A percentile compares a stretch with the other conserved stretches of the same genome.
These are phyloP conservation scores for Schizophyllum amplum DNA, from an alignment of 1,284 basidiomycete genomes.

Conservation along the genomic window DNA sequence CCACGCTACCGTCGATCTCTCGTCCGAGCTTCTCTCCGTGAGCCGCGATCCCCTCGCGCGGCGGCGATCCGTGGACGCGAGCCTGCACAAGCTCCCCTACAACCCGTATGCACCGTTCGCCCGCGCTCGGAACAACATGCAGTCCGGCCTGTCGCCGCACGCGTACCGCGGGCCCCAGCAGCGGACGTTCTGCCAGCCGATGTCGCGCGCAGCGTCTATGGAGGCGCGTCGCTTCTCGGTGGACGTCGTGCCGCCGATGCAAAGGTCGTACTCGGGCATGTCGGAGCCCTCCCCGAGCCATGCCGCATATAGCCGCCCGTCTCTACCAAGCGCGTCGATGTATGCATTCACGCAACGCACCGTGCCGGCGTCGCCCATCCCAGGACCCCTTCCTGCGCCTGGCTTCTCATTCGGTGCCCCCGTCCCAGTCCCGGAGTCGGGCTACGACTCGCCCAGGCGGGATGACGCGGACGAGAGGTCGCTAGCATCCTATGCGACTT, in stretches of 20 bases:
- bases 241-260: slow-evolving; percentile 13
- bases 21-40: slow-evolving; percentile 20
- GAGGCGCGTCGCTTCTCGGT: slow-evolving; percentile 37
- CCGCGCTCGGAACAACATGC: slow-evolving; percentile 40
- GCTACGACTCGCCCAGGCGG: slow-evolving; percentile 44
- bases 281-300: slow-evolving; percentile 20
- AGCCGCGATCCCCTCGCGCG: slow-evolving; percentile 34
- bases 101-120: slow-evolving; percentile 59
- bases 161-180: slow-evolving; percentile 11
- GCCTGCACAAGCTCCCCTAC: slow-evolving; percentile 46
- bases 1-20: slow-evolving; percentile 23
- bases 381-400: slow-evolving; percentile 62
- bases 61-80: slow-evolving; percentile 53
- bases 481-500: slow-evolving; percentile 34
- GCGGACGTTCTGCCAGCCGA: slow-evolving; percentile 16
- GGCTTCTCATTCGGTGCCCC: slow-evolving; percentile 62
- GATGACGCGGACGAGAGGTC: slow-evolving; percentile 34
- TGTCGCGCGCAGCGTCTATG: slow-evolving; percentile 12
- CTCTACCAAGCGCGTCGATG: slow-evolving; percentile 27
- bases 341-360: slow-evolving; percentile 43
- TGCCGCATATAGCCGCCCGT: neutral
- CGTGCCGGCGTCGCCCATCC: slow-evolving; percentile 41
- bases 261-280: slow-evolving; percentile 21
- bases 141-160: slow-evolving; percentile 9
- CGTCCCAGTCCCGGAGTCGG: slow-evolving; percentile 31